A percentile compares a stretch with the other conserved stretches of the same genome.
phyloP scores from a whole-genome alignment of 1,284 basidiomycete species.

The Boletus semigastroideus region DNA sequence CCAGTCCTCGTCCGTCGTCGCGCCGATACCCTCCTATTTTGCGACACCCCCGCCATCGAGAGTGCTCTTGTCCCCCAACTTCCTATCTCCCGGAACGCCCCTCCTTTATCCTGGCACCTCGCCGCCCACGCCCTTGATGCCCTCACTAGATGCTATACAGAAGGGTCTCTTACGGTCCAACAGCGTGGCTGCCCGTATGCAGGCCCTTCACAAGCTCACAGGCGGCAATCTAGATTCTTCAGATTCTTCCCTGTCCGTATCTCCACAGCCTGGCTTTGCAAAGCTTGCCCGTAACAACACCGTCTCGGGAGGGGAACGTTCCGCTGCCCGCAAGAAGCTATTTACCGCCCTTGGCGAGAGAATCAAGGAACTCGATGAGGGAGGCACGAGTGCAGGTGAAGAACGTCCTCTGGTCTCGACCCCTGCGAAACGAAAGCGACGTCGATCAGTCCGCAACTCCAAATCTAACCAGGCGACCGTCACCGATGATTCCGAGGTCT shows the following conservation, averaged over 20 bases:
- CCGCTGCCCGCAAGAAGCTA: constrained; percentile 65
- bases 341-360: constrained; percentile 62
- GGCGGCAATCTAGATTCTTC: constrained; percentile 52
- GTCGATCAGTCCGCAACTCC: constrained; percentile 59
- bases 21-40: constrained; percentile 65
- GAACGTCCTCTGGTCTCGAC: constrained; percentile 47
- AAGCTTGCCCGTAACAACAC: constrained; percentile 73
- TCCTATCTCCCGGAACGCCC: constrained; percentile 47
- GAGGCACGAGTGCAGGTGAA: constrained; percentile 62
- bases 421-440: constrained; percentile 51
- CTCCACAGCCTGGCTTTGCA: constrained; percentile 48
- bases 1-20: constrained; percentile 52
- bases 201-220: constrained; percentile 75
- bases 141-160: constrained; percentile 70
- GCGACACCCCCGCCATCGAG: constrained; percentile 47
- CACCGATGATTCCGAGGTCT: constrained; percentile 62
- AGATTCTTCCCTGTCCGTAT: constrained; percentile 46
- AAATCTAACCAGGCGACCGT: constrained; percentile 44
- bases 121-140: constrained; percentile 62
- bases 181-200: constrained; percentile 65
- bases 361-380: constrained; percentile 61
- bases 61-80: constrained; percentile 55
- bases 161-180: constrained; percentile 74
- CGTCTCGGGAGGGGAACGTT: constrained; percentile 72
- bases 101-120: constrained; percentile 62